These are phyloP conservation scores for Chlorella sp. DNA, from an alignment of 139 green algal genomes.

Conservation along the genomic window DNA sequence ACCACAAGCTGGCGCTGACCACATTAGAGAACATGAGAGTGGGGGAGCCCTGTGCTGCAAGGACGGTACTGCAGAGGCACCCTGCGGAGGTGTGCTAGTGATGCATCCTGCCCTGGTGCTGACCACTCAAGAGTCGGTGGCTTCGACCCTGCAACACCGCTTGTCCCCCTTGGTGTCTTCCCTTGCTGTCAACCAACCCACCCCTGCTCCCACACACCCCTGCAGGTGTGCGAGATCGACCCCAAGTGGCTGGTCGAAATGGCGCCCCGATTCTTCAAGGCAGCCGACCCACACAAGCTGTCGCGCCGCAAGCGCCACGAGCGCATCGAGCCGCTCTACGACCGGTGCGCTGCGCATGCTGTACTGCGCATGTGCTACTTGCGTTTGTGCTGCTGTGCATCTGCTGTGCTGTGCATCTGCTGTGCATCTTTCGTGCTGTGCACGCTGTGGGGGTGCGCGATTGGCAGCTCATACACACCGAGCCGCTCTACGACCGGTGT, in stretches of 20 bases:
- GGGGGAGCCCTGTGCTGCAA: too few species aligned
- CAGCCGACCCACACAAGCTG: conserved; percentile 91
- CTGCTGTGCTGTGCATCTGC: not conserved
- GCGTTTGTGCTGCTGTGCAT: not conserved
- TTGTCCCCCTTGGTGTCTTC: not conserved
- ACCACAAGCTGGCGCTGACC: too few species aligned
- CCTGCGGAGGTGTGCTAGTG: not conserved
- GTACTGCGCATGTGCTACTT: too few species aligned
- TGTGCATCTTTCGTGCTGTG: too few species aligned
- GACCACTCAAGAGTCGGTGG: not conserved
- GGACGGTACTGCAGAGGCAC: too few species aligned
- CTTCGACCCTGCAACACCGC: not conserved
- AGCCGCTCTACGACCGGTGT: conserved; percentile 15
- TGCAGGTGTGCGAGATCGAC: conserved; percentile 88
- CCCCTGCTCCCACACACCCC: not conserved
- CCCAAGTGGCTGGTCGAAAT: conserved; percentile 98
- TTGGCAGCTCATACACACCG: not conserved
- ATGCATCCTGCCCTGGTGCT: not conserved
- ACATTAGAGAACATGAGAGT: too few species aligned
- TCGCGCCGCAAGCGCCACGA: conserved; percentile 93
- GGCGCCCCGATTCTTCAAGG: conserved; percentile 96
- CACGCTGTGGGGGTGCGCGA: not conserved
- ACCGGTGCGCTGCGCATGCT: conserved; percentile 50
- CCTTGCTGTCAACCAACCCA: not conserved
- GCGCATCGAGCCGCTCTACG: conserved; percentile 97